Evolutionary conservation across 345 rosid species (phyloP), one percentile per base, ranked within the genome.

Genomic region (Brassica nigra): DNA sequence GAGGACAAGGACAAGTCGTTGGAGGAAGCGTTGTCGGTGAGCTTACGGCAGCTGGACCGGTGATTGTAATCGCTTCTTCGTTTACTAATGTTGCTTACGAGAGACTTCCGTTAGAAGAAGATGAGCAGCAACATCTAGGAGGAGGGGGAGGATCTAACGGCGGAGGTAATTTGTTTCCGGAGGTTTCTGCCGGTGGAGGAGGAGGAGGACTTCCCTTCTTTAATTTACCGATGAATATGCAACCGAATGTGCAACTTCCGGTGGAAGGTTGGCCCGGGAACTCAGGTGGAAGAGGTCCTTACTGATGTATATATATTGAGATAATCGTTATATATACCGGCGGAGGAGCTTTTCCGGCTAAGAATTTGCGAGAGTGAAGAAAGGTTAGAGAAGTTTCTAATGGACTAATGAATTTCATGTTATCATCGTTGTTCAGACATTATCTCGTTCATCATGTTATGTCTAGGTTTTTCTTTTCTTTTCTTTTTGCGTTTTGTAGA

Each of bases 11-110:
- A 2, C 98, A 95, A 67, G 97, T 95, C 8, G 91, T 95, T 0
- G 99, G 99, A 0, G 99, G 99, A 29, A 95, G 88, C 69, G 99
- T 95, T 11, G 98, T 93, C 0, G 99, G 99, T 61, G 99, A 95
- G 86, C 86, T 95, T 73, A 90, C 86, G 1, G 98, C 99, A 1
- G 92, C 98, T 0, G 99, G 99, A 3, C 99, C 99, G 0, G 99
- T 95, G 58, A 93, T 95, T 61, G 93, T 95, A 20, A 93, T 95
- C 20, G 97, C 98, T 0, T 87, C 99, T 4, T 95, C 99, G 16
- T 95, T 95, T 70, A 91, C 97, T 4, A 95, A 95, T 85, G 98
- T 93, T 36, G 97, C 99, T 37, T 95, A 93, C 42, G 99, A 95
- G 86, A 88, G 98, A 84, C 85, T 93, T 77, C 99, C 99, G 36